Base-by-base conservation (phyloP, 1,284 basidiomycete genomes). In the Microbotryum intermedium region DNA sequence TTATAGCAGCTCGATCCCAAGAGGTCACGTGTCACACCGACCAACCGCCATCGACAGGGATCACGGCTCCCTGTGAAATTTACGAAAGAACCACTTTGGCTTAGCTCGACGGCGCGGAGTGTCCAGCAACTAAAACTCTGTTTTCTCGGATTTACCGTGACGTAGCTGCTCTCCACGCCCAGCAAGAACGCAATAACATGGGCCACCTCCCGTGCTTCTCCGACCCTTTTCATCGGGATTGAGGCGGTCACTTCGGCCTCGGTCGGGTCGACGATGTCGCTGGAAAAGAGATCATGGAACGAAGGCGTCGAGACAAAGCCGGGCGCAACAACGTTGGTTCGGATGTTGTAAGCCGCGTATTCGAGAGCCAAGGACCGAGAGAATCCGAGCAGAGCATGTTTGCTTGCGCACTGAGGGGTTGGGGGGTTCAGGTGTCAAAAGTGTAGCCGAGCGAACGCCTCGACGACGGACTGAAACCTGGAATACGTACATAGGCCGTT, bases 301-400 rank as follows among this genome's bases (percentile, higher is more conserved):
- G 50, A 18, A 25, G 47, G 53, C 34, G 34, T 39, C 13, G 5
- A 16, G 21, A 6, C 44, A 50, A 47, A 3, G 56, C 65, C 66
- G 1, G 66, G 61, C 4, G 66, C 66, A n/a, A 64, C 61, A 8
- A 62, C 58, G 58, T 68, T 68, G 26, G 64, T 58, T 6, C 66
- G 61, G n/a, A 64, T 51, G 0, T 30, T 1, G 5, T 53, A 21
- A 20, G 25, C 10, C 2, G 61, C 66, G 13, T 58, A 56, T 18
- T 66, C 66, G 9, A 52, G 54, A 7, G 66, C 66, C 47, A 64
- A 28, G 1, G 66, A 49, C 0, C 58, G 52, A 3, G 66, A 56
- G 42, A 68, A 34, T 7, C 66, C 66, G 16, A 64, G 42, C 2
- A 68, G 54, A 25, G 66, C 66, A 26, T 68, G 66, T 34, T 68